Evolutionary conservation across 1,284 basidiomycete genomes (phyloP).

Genomic region (Kalmanozyma brasiliensis): DNA sequence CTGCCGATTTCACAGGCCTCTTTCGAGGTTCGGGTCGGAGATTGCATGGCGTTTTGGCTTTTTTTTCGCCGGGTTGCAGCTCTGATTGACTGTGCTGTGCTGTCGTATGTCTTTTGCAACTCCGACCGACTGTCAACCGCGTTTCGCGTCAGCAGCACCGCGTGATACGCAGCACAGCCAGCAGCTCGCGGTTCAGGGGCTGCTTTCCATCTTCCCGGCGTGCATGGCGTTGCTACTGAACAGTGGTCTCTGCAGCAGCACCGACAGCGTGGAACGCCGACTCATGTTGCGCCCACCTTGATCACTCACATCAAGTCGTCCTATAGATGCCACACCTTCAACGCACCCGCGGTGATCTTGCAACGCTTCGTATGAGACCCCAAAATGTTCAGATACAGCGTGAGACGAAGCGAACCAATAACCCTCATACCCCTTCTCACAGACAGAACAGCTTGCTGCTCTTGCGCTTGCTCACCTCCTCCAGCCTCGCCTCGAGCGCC

Average conservation of each 20-base stretch:
- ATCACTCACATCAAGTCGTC: too few relatives aligned
- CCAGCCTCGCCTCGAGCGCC: constrained; percentile 57
- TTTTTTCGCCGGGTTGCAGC: background rate
- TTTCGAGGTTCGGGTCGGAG: constrained; percentile 1
- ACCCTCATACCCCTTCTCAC: constrained; percentile 18
- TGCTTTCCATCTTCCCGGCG: too few relatives aligned
- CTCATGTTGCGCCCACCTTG: too few relatives aligned
- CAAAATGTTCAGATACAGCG: constrained; percentile 3
- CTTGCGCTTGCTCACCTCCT: constrained; percentile 61
- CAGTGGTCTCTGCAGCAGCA: too few relatives aligned
- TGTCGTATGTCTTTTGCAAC: background rate
- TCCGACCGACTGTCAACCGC: constrained; percentile 1
- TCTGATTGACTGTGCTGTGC: constrained; percentile 1
- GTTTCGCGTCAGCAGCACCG: background rate
- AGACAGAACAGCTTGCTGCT: constrained; percentile 59
- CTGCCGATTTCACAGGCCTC: too few relatives aligned
- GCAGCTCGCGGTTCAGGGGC: too few relatives aligned
- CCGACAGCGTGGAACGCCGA: too few relatives aligned
- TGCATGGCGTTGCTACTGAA: too few relatives aligned
- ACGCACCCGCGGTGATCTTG: too few relatives aligned
- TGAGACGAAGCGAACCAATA: background rate
- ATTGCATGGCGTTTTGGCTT: background rate
- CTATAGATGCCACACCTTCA: too few relatives aligned
- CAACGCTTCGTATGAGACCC: background rate
- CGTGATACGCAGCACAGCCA: constrained; percentile 1